Evolutionary conservation across 2,329 filamentous ascomycete species (phyloP).

Genomic region (Akanthomyces dipterigenus): DNA sequence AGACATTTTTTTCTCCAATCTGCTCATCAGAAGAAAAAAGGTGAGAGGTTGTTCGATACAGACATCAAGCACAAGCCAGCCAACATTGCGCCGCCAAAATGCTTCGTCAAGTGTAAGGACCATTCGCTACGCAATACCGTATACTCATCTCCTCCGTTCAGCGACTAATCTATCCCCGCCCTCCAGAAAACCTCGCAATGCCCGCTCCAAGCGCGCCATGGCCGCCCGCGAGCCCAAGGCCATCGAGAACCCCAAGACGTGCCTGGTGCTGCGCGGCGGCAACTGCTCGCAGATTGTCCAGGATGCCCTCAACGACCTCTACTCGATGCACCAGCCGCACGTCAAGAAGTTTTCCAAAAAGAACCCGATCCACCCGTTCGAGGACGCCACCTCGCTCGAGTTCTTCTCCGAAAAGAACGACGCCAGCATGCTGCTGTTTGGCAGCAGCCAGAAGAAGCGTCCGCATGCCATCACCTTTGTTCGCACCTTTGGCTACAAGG

Average conservation of each 20-base stretch:
- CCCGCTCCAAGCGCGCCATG: slow-evolving; percentile 89
- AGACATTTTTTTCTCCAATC: slow-evolving; percentile 21
- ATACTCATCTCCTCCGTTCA: background rate
- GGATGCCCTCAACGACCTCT: slow-evolving; percentile 77
- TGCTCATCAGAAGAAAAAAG: background rate
- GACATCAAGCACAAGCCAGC: slow-evolving; percentile 12
- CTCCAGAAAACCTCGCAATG: slow-evolving; percentile 55
- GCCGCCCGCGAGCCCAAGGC: slow-evolving; percentile 88
- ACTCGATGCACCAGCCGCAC: slow-evolving; percentile 76
- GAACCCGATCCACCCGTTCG: slow-evolving; percentile 91
- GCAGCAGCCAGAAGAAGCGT: slow-evolving; percentile 86
- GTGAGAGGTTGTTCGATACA: background rate
- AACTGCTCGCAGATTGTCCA: slow-evolving; percentile 77
- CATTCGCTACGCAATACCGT: background rate
- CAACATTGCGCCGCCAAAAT: slow-evolving; percentile 25
- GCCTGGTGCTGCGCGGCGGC: slow-evolving; percentile 83
- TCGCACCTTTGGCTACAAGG: slow-evolving; percentile 76
- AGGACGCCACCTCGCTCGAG: slow-evolving; percentile 78
- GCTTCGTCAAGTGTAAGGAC: slow-evolving; percentile 43
- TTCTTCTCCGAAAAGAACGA: slow-evolving; percentile 98
- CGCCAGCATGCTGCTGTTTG: slow-evolving; percentile 76
- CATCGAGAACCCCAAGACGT: slow-evolving; percentile 82
- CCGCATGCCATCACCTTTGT: slow-evolving; percentile 80
- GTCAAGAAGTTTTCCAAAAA: slow-evolving; percentile 95
- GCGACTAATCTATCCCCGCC: background rate